Conservation (phyloP, 495 filamentous ascomycete species). For the Staphylotrichum tortipilum region DNA sequence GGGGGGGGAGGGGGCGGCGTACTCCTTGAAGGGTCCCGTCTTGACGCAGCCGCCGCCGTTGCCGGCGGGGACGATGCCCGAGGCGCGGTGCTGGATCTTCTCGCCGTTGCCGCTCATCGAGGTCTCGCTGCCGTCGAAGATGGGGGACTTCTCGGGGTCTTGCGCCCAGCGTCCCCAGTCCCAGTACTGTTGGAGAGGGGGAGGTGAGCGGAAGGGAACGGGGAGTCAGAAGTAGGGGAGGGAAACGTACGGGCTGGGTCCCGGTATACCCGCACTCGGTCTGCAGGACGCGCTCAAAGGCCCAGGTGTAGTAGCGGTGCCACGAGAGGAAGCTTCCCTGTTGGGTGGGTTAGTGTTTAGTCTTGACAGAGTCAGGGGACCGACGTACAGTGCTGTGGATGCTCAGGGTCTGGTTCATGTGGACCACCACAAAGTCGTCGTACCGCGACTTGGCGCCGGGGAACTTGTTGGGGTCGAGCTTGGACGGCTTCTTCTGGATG, state of each 20-base stretch:
- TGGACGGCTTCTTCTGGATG: slow-evolving; percentile 47
- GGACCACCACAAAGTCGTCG: slow-evolving; percentile 62
- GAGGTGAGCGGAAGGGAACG: not conserved
- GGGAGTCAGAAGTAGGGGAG: too few relatives aligned
- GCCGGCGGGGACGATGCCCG: slow-evolving; percentile 35
- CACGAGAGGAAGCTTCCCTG: slow-evolving; percentile 59
- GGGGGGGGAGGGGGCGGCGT: not conserved
- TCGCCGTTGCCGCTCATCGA: slow-evolving; percentile 56
- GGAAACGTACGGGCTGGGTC: slow-evolving; percentile 23
- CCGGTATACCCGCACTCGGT: slow-evolving; percentile 63
- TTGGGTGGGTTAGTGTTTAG: not conserved
- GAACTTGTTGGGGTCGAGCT: slow-evolving; percentile 27
- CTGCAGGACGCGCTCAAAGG: slow-evolving; percentile 55
- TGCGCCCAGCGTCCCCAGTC: slow-evolving; percentile 51
- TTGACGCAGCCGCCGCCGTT: slow-evolving; percentile 61
- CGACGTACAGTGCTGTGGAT: slow-evolving; percentile 47
- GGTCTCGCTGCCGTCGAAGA: slow-evolving; percentile 55
- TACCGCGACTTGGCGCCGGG: slow-evolving; percentile 38
- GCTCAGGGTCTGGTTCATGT: slow-evolving; percentile 53
- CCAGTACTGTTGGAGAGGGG: slow-evolving; percentile 42
- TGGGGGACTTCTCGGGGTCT: slow-evolving; percentile 46
- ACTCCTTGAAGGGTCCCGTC: slow-evolving; percentile 49
- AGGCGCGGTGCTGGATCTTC: slow-evolving; percentile 26
- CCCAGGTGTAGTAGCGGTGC: slow-evolving; percentile 60
- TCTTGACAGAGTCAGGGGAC: not conserved